Evolutionary conservation across 306 rosid genomes (phyloP).

Genomic region (Luffa aegyptiaca): DNA sequence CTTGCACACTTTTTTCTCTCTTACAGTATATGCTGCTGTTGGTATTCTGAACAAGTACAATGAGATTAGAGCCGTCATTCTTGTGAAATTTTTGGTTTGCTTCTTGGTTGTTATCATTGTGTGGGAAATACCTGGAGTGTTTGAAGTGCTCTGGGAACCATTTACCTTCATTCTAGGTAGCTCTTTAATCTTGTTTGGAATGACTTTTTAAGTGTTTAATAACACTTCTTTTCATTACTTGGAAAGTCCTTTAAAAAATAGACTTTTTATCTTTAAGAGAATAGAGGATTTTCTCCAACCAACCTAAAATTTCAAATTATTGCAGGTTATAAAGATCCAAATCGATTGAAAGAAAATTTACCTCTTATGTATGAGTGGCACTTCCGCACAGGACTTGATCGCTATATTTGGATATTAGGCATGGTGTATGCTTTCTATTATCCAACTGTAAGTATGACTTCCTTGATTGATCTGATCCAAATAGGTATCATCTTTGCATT

Average conservation of each 20-base stretch:
- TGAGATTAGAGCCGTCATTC: conserved; percentile 68
- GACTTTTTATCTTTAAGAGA: neutral
- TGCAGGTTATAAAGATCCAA: conserved; percentile 21
- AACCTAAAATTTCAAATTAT: conserved; percentile 4
- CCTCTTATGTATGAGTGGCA: conserved; percentile 86
- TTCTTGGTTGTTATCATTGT: conserved; percentile 68
- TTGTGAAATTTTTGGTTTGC: conserved; percentile 49
- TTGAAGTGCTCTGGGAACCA: conserved; percentile 83
- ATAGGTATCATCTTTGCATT: neutral
- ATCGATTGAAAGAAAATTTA: conserved; percentile 23
- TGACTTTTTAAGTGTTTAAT: too few relatives aligned
- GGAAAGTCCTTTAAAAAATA: too few relatives aligned
- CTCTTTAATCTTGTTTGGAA: neutral
- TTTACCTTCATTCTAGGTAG: conserved; percentile 66
- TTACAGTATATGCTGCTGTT: conserved; percentile 82
- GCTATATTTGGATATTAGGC: conserved; percentile 95
- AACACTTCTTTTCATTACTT: too few relatives aligned
- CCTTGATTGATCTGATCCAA: neutral
- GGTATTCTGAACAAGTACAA: conserved; percentile 76
- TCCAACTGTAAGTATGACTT: conserved; percentile 54
- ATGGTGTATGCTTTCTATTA: conserved; percentile 95
- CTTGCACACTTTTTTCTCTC: conserved; percentile 96
- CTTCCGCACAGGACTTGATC: conserved; percentile 95
- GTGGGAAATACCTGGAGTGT: conserved; percentile 97
- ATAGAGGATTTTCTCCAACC: neutral